Evolutionary conservation across 2,329 filamentous ascomycete genomes (phyloP), one percentile per base, ranked within the genome.

Genomic region (Truncatella angustata): DNA sequence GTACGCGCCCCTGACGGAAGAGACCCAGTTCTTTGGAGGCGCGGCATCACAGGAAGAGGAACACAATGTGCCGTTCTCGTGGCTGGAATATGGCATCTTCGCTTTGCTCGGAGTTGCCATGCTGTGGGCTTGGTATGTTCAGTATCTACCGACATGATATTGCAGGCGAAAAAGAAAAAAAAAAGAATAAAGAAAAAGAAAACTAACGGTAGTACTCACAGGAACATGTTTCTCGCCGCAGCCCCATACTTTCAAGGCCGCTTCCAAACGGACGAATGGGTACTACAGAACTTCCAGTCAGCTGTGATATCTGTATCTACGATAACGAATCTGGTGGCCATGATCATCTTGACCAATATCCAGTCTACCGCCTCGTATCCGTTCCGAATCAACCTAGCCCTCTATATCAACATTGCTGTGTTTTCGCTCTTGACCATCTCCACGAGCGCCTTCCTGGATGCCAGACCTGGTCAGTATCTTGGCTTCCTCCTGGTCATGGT

Each of bases 191-290:
- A n/a, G n/a, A 14, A 14, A 7, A 32, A 32, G 7, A 32, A 32
- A 56, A 61, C 44, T 63, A 42, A 42, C 49, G 40, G 36, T 39
- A 52, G 49, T 37, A 44, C 45, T 56, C 37, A 51, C 59, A 93
- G 91, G 91, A 97, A 97, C 75, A 97, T 97, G 93, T 97, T 97
- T 70, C 83, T 97, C 60, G 93, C 94, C 42, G 91, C 93, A 7
- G 90, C 91, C 2, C 91, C 93, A 4, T 97, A 97, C 76, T 97
- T 97, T 73, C 85, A 92, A 64, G 79, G 77, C 46, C 90, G 93
- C 60, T 96, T 97, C 70, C 74, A 80, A 42, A 77, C 79, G 54
- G 83, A 86, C 66, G 73, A 82, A 50, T 88, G 84, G 78, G 86
- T 95, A 52, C 78, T 86, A 32, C 78, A 83, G 57, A 90, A 91